These are phyloP conservation scores for Colletotrichum cereale DNA, from an alignment of 2,329 filamentous ascomycete species.

Conservation along the genomic window DNA sequence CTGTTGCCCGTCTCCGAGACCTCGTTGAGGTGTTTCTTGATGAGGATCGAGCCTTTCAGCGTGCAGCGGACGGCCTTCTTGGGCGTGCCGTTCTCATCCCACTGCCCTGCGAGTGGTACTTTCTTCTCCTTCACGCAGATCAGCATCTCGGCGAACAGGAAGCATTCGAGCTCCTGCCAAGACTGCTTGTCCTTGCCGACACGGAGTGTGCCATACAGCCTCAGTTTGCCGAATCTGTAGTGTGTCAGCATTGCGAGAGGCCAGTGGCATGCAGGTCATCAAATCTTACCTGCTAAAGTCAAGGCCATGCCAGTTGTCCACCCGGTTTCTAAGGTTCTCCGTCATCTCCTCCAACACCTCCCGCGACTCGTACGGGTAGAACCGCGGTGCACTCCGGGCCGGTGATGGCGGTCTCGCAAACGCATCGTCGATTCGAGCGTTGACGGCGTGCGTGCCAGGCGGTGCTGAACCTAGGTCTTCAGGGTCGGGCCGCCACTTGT, in stretches of 20 bases:
- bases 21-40: slow-evolving; percentile 96
- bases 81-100: slow-evolving; percentile 70
- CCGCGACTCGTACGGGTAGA: slow-evolving; percentile 79
- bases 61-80: slow-evolving; percentile 83
- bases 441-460: slow-evolving; percentile 56
- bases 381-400: slow-evolving; percentile 66
- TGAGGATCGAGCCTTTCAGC: slow-evolving; percentile 95
- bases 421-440: slow-evolving; percentile 63
- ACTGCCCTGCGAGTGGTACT: slow-evolving; percentile 69
- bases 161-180: slow-evolving; percentile 98
- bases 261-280: slow-evolving; percentile 4
- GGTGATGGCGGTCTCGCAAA: slow-evolving; percentile 72
- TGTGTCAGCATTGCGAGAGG: slow-evolving; percentile 46
- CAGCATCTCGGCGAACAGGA: slow-evolving; percentile 97
- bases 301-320: slow-evolving; percentile 98
- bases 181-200: slow-evolving; percentile 97
- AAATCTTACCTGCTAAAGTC: slow-evolving; percentile 81
- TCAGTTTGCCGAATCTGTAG: slow-evolving; percentile 86
- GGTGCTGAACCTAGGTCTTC: slow-evolving; percentile 78
- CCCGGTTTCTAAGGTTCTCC: slow-evolving; percentile 84
- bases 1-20: slow-evolving; percentile 77
- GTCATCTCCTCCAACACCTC: slow-evolving; percentile 87
- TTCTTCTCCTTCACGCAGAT: slow-evolving; percentile 99
- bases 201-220: slow-evolving; percentile 87
- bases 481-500: slow-evolving; percentile 87